phyloP scores from a whole-genome alignment of 805 yeast species.

The Schwanniomyces polymorphus region DNA sequence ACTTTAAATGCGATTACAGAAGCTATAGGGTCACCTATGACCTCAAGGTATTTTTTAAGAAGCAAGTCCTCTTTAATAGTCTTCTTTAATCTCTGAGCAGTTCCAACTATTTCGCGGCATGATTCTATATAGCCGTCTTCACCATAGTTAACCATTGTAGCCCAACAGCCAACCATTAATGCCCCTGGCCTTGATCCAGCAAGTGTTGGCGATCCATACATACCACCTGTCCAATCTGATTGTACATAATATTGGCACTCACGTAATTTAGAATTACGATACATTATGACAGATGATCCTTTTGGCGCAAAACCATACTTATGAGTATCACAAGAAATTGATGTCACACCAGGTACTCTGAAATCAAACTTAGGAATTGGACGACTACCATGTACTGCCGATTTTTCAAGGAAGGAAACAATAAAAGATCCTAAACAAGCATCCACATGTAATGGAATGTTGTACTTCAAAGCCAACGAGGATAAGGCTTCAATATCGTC shows the following conservation, averaged over 20 bases:
- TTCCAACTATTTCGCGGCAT: slow-evolving; percentile 63
- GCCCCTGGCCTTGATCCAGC: slow-evolving; percentile 99
- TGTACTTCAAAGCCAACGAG: slow-evolving; percentile 57
- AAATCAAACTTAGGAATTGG: slow-evolving; percentile 71
- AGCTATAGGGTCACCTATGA: slow-evolving; percentile 83
- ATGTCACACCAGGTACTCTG: slow-evolving; percentile 85
- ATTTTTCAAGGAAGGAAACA: slow-evolving; percentile 71
- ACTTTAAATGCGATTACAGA: slow-evolving; percentile 83
- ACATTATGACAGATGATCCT: slow-evolving; percentile 92
- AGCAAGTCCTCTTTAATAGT: slow-evolving; percentile 46
- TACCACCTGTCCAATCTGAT: slow-evolving; percentile 90
- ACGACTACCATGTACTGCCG: slow-evolving; percentile 47
- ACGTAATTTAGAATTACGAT: slow-evolving; percentile 66
- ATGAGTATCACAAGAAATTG: slow-evolving; percentile 99
- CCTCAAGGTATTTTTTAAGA: slow-evolving; percentile 51
- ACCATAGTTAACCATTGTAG: slow-evolving; percentile 82
- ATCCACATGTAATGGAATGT: slow-evolving; percentile 92
- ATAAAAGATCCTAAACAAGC: slow-evolving; percentile 94
- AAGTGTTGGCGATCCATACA: slow-evolving; percentile 93
- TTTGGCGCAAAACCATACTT: slow-evolving; percentile 98
- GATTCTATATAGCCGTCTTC: slow-evolving; percentile 74
- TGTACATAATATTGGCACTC: slow-evolving; percentile 80
- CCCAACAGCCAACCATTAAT: slow-evolving; percentile 97
- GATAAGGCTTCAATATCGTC: slow-evolving; percentile 83
- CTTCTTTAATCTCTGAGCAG: slow-evolving; percentile 58